These are phyloP conservation scores for Mycena sanguinolenta DNA, from an alignment of 768 basidiomycete species.

Conservation along the genomic window DNA sequence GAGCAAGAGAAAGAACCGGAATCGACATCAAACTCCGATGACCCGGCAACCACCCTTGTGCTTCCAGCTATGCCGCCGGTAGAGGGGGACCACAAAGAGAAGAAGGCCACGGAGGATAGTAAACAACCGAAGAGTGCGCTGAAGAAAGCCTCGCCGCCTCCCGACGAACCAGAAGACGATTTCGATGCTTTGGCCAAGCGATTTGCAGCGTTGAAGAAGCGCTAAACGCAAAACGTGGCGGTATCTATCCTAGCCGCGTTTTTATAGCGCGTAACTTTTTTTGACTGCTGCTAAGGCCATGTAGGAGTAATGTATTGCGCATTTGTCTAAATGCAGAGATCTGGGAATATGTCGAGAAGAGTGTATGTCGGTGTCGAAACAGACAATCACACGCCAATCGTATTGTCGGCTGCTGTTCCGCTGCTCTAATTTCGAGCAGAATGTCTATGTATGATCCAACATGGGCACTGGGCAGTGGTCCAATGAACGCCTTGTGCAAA, in stretches of 20 bases:
- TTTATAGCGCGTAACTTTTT: slow-evolving; percentile 7
- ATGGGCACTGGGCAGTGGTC: neutral
- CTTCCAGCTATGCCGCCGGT: slow-evolving; percentile 66
- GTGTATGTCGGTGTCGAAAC: neutral
- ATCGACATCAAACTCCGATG: slow-evolving; percentile 43
- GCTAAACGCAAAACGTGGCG: slow-evolving; percentile 60
- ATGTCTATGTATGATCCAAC: neutral
- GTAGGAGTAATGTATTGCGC: slow-evolving; percentile 9
- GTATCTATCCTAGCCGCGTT: neutral
- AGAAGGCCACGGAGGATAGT: slow-evolving; percentile 39
- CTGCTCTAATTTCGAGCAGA: no score
- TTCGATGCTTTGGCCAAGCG: slow-evolving; percentile 83
- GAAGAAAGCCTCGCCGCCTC: slow-evolving; percentile 42
- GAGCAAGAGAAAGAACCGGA: slow-evolving; percentile 42
- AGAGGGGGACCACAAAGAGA: slow-evolving; percentile 59
- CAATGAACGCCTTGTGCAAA: no score
- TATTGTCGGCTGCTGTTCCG: no score
- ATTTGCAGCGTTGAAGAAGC: slow-evolving; percentile 91
- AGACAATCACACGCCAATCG: neutral
- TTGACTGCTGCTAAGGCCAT: neutral
- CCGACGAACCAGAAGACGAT: slow-evolving; percentile 63
- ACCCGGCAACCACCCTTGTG: slow-evolving; percentile 51
- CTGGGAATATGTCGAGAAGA: slow-evolving; percentile 20
- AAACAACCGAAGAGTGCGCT: slow-evolving; percentile 41
- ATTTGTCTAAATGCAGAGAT: slow-evolving; percentile 15